phyloP scores from a whole-genome alignment of 2,329 filamentous ascomycete species.

The Xylariaceae sp. region DNA sequence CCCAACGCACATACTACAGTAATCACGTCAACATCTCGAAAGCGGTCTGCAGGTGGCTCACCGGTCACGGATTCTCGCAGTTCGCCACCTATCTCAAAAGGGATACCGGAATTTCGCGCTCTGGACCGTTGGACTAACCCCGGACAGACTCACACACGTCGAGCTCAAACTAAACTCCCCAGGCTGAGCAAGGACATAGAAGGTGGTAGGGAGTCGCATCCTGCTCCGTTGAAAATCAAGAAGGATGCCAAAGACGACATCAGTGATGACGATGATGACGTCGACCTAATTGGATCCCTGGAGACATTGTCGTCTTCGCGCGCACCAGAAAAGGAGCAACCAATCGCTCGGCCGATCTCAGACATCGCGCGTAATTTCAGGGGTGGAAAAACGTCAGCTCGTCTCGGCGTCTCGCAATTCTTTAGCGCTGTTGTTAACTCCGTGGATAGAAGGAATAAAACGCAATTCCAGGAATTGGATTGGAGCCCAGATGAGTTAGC shows the following conservation, averaged over 20 bases:
- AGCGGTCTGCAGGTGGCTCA: conserved; percentile 19
- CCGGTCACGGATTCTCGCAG: conserved; percentile 21
- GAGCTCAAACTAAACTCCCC: background rate
- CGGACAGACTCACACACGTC: conserved; percentile 2
- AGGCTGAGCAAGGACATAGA: background rate
- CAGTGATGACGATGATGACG: conserved; percentile 12
- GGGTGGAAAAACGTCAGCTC: background rate
- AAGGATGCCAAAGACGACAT: conserved; percentile 8
- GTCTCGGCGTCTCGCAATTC: background rate
- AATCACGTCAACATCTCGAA: conserved; percentile 14
- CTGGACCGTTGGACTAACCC: conserved; percentile 1
- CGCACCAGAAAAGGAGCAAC: background rate
- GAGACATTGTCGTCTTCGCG: background rate
- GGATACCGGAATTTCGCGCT: conserved; percentile 14
- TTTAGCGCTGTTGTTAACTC: conserved; percentile 15
- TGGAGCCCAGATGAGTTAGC: conserved; percentile 25
- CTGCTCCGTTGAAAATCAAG: background rate
- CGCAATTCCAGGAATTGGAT: background rate
- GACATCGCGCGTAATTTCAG: conserved; percentile 1
- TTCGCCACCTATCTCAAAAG: conserved; percentile 16
- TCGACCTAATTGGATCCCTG: conserved; percentile 5
- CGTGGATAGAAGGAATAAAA: conserved; percentile 5
- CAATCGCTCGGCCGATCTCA: background rate
- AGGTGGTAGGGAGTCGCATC: background rate
- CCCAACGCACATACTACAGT: conserved; percentile 11